Conservation (phyloP, 805 yeast genomes). For the Ogataea polymorpha region DNA sequence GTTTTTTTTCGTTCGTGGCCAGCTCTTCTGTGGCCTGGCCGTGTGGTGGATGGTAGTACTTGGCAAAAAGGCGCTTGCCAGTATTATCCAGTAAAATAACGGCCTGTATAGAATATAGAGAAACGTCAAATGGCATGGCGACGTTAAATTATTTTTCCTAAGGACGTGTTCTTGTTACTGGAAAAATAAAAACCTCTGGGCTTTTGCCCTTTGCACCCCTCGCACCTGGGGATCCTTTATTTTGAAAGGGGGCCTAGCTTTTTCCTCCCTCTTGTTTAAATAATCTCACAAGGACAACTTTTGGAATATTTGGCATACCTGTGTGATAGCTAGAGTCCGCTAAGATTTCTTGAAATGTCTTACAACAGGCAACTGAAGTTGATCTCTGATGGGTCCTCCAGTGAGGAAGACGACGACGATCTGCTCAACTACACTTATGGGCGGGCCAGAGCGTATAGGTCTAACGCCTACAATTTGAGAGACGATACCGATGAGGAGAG, state of each 20-base stretch:
- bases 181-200: neutral
- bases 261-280: constrained; percentile 9
- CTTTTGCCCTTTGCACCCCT: neutral
- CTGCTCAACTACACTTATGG: constrained; percentile 4
- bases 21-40: constrained; percentile 33
- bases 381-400: constrained; percentile 19
- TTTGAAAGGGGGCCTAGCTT: neutral
- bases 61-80: constrained; percentile 78
- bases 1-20: constrained; percentile 46
- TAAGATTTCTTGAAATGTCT: constrained; percentile 10
- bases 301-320: neutral
- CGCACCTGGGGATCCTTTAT: constrained; percentile 3
- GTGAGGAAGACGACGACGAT: constrained; percentile 16
- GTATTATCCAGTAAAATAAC: constrained; percentile 75
- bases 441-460: constrained; percentile 4
- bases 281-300: neutral
- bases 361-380: constrained; percentile 22
- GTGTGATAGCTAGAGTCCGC: neutral
- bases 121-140: constrained; percentile 33
- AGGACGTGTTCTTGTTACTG: constrained; percentile 8
- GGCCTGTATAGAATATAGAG: constrained; percentile 81
- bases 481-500: constrained; percentile 11
- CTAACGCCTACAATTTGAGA: constrained; percentile 1
- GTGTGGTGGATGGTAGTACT: constrained; percentile 75
- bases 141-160: neutral